Evolutionary conservation across 1,284 basidiomycete genomes (phyloP).

Genomic region (Trichosporon sp.): DNA sequence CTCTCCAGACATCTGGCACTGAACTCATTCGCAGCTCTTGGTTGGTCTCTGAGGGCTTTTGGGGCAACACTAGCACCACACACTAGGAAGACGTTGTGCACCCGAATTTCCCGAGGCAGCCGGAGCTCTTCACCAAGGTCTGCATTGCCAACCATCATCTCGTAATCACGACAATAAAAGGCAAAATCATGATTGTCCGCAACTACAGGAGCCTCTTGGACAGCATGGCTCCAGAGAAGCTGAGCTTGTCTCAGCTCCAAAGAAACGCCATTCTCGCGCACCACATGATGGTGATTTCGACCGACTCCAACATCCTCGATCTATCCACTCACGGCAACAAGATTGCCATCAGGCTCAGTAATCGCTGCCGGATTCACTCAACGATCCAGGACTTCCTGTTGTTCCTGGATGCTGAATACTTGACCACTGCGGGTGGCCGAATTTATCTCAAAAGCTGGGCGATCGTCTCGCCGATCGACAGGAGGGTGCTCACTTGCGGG

Average conservation of each 20-base stretch:
- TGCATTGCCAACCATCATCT: not conserved
- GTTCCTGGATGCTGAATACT: not conserved
- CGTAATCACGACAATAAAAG: not conserved
- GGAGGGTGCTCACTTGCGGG: not conserved
- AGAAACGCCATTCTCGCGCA: not conserved
- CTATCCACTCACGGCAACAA: not conserved
- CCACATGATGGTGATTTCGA: not conserved
- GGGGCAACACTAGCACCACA: not conserved
- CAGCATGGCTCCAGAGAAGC: not conserved
- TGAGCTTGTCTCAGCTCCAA: not conserved
- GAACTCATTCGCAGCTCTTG: not conserved
- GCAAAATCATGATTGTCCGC: not conserved
- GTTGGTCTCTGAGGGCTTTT: not conserved
- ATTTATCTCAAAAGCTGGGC: not conserved
- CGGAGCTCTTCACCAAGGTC: not conserved
- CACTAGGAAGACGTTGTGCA: not conserved
- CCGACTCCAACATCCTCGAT: not conserved
- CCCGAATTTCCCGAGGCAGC: not conserved
- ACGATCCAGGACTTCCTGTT: not conserved
- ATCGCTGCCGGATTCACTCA: not conserved
- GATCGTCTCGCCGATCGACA: not conserved
- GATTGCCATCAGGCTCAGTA: not conserved
- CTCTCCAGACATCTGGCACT: not conserved
- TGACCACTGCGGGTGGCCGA: not conserved
- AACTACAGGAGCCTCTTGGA: not conserved